Evolutionary conservation across 2,329 filamentous ascomycete species (phyloP), one percentile per base, ranked within the genome.

Genomic region (Berkeleyomyces rouxiae): DNA sequence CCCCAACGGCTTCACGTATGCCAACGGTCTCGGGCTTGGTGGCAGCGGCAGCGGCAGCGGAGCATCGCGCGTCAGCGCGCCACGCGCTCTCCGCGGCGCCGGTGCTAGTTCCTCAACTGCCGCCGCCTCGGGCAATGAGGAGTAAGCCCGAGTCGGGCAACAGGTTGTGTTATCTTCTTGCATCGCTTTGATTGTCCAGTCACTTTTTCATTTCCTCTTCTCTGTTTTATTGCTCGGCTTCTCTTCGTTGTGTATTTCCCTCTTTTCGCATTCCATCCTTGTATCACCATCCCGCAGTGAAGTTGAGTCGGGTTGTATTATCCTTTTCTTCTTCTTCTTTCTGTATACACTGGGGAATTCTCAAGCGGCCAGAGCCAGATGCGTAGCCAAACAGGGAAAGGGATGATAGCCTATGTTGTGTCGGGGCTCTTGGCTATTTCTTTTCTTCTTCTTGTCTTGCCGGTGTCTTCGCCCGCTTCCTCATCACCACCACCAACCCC

Each of bases 91-190:
- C 40, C 57, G 57, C n/a, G 57, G 62, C 43, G 39, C 57, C 31
- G 23, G 23, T 39, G 36, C 36, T 44, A 53, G 36, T 44, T 46
- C 59, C n/a, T 16, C 59, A 7, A 31, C 59, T 31, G 11, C 46
- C 5, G 37, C 31, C 7, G 23, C 58, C 16, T 59, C 58, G 16
- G 58, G 42, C 33, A 47, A 43, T 31, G 66, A 65, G 51, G 71
- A 72, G 53, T 69, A 68, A 70, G 70, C 64, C 74, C 75, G 67
- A 47, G 69, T 39, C 72, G 70, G 65, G 76, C 74, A 75, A 66
- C 76, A 75, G 72, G 62, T 63, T 67, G 64, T 63, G 49, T 66
- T 55, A 42, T 55, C 51, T 42, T 31, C 49, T 43, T 53, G 37
- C 23, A 23, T 23, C 23, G 23, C 23, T 23, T 23, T 23, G 23